Base-by-base conservation (phyloP, 805 yeast genomes). In the Candida sanyiensis region DNA sequence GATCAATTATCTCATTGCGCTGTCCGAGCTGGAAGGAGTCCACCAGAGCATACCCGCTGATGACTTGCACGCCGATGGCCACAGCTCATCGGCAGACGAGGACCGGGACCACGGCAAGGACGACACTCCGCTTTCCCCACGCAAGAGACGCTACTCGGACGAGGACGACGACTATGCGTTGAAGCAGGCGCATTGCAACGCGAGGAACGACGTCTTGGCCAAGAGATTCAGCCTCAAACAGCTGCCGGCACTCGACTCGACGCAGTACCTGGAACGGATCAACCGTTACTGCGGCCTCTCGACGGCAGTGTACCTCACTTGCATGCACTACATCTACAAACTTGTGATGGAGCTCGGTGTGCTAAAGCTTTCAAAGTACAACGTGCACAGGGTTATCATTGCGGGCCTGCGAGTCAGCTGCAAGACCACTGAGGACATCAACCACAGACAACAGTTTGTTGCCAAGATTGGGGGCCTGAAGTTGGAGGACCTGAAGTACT, bases 381-480 rank as follows among this genome's bases (percentile, higher is more conserved):
- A 71, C 41, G 70, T 62, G 3, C 72, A 70, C 49, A 51, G 78
- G 11, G 43, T 72, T 7, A 53, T 70, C 12, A 56, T 70, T 23
- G 70, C 74, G 0, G 64, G 69, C 2, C 52, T 70, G 10, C 49
- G 76, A n/a, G 54, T 73, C 3, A 69, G 77, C 6, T 63, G 70
- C 36, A 72, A 72, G 46, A 55, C 62, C 7, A 45, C 70, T 4
- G 78, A 72, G 47, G 78, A 72, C 48, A 54, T 68, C 25, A 62
- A 61, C 33, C 70, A 69, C 43, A 57, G 63, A 10, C 73, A 69
- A 49, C 57, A 52, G 28, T 62, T 69, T 33, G 66, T 64, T 41
- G 72, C 77, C 5, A 63, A 63, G 24, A 70, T 69, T 16, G 70
- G 69, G 3, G 78, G 78, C 1, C 54, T 72, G 39, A 44, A 58